Evolutionary conservation across 768 basidiomycete genomes (phyloP).

Genomic region (Serpula lacrymans): DNA sequence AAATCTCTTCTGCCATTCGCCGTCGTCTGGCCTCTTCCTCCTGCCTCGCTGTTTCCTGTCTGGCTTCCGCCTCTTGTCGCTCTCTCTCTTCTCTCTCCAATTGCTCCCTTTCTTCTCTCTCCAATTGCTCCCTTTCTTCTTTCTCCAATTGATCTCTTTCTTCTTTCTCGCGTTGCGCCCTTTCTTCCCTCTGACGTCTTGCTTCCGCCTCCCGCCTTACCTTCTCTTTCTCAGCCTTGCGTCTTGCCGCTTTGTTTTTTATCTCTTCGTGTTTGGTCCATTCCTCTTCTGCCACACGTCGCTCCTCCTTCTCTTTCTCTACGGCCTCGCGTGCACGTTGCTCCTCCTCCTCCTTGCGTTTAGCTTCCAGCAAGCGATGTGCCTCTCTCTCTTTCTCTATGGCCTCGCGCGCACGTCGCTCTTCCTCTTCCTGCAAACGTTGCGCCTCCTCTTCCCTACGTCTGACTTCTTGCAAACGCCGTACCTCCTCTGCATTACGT

Average conservation of each 20-base stretch:
- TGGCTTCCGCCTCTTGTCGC: not conserved
- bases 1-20: slow-evolving; percentile 23
- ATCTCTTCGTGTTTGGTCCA: slow-evolving; percentile 18
- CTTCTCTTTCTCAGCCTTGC: slow-evolving; percentile 16
- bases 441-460: slow-evolving; percentile 24
- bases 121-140: too few species aligned
- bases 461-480: slow-evolving; percentile 16
- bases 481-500: slow-evolving; percentile 23
- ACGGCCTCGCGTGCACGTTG: slow-evolving; percentile 18
- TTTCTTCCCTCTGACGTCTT: slow-evolving; percentile 24
- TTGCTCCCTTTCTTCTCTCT: slow-evolving; percentile 18
- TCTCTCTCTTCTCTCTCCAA: slow-evolving; percentile 1
- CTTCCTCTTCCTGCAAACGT: slow-evolving; percentile 20
- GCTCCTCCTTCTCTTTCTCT: slow-evolving; percentile 22
- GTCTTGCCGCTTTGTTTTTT: slow-evolving; percentile 22
- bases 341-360: slow-evolving; percentile 17
- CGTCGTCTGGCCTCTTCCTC: slow-evolving; percentile 16
- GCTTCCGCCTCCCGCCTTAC: slow-evolving; percentile 13
- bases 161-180: slow-evolving; percentile 22
- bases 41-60: too few species aligned
- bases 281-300: slow-evolving; percentile 20
- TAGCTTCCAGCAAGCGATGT: slow-evolving; percentile 17
- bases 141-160: slow-evolving; percentile 24
- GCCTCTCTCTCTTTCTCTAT: slow-evolving; percentile 14
- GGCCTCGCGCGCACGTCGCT: slow-evolving; percentile 12